Evolutionary conservation across 2,329 filamentous ascomycete genomes (phyloP), one percentile per base, ranked within the genome.

Genomic region (Pseudonectria foliicola): DNA sequence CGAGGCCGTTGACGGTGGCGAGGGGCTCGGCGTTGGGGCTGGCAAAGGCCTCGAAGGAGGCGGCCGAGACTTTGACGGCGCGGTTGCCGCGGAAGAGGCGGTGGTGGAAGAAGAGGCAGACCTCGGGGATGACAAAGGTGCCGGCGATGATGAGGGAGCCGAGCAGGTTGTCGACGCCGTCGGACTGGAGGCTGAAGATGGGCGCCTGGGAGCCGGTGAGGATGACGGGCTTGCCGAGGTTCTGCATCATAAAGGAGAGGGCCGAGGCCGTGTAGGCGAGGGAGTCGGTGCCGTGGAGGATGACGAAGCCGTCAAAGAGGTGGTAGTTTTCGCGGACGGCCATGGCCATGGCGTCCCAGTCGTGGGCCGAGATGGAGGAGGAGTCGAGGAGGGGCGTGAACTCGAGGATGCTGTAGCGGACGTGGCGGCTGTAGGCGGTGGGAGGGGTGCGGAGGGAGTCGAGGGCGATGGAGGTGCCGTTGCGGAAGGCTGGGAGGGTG

Each of bases 21-120:
- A 95, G 67, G 3, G 89, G 85, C 24, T 82, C 75, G 48, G 79
- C 77, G 59, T 95, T 95, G n/a, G 89, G 89, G 29, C 82, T 87
- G 38, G 80, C 82, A 59, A 95, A 95, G 6, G 87, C 89, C 38
- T 85, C 80, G 56, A 93, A 95, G 35, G 85, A 79, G 39, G 84
- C 85, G 6, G 88, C 85, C 11, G 86, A 89, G 23, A 93, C 78
- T 60, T 95, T 95, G 43, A 85, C 92, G 8, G 85, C 80, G 40
- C 89, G 72, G 61, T 94, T 95, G 12, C 89, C 89, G 16, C 89
- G 79, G 64, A 89, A 93, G 13, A 95, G 74, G 47, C 81, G 86
- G 64, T 93, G 85, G 61, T 92, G 86, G 70, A 95, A 95, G 67
- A 93, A 95, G 25, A 95, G 72, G 56, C 86, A 89, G 34, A 95